Evolutionary conservation across 345 rosid species (phyloP), one percentile per base, ranked within the genome.

Genomic region (Barbarea vulgaris): DNA sequence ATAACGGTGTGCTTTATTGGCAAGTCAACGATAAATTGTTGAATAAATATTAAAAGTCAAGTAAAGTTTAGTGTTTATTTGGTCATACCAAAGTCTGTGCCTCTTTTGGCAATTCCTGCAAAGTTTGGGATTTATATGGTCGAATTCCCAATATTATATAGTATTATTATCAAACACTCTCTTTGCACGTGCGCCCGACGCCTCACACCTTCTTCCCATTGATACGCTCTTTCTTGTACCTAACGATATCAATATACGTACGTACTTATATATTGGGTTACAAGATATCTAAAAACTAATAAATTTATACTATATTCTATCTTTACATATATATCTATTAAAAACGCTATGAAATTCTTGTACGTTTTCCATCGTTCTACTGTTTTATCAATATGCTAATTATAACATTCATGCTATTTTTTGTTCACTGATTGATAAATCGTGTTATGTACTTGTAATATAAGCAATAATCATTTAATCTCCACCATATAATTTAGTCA

Each of bases 171-270:
- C 21, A 53, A 39, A 37, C 80, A 78, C 73, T 70, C 78, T 81
- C 81, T 80, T 83, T 78, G 73, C 85, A 72, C 87, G 83, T 81
- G 87, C 84, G 60, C 18, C 74, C 61, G 74, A 60, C 69, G 56
- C 17, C 74, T 74, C 76, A 64, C 69, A 73, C 63, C 31, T 74
- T 79, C 80, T 77, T 77, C 77, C 67, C 81, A 59, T 72, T 78
- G 55, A 80, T 64, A 36, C 67, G 53, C 61, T 64, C 60, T 47
- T 69, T 51, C 72, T 79, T 73, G 50, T 70, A 73, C 80, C 55
- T 75, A 75, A 39, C 70, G 74, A 34, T 58, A 80, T 82, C 91
- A 66, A 83, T 74, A 68, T 79, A 81, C 72, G 70, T 24, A 41
- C 59, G 34, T 24, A 41, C 59, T 34, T 46, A 36, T 22, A 24